Evolutionary conservation across 306 rosid species (phyloP).

Genomic region (Acacia crassicarpa): DNA sequence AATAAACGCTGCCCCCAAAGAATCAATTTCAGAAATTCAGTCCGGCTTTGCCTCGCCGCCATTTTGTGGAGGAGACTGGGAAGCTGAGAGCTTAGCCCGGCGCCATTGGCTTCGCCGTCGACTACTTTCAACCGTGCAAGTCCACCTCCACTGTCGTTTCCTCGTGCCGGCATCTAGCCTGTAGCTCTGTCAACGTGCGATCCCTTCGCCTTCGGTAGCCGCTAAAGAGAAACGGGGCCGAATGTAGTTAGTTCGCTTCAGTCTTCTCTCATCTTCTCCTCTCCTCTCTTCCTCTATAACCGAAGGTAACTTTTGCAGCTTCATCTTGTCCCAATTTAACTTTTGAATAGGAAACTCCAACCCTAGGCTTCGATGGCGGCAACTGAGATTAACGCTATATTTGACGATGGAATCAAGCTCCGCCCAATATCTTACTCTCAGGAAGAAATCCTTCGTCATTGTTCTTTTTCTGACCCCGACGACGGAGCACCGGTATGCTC

Average conservation of each 20-base stretch:
- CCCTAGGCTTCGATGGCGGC: background rate
- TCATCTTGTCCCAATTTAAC: background rate
- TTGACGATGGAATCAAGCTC: background rate
- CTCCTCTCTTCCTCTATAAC: background rate
- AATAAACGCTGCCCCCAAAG: too few relatives aligned
- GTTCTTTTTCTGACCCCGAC: background rate
- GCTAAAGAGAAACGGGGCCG: background rate
- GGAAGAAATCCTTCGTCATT: constrained; percentile 24
- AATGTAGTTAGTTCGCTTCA: background rate
- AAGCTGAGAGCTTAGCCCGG: too few relatives aligned
- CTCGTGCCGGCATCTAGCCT: too few relatives aligned
- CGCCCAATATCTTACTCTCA: constrained; percentile 32
- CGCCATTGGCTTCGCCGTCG: too few relatives aligned
- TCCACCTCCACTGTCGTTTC: too few relatives aligned
- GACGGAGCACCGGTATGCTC: background rate
- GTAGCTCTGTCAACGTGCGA: background rate
- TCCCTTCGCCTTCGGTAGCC: background rate
- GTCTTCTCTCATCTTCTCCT: background rate
- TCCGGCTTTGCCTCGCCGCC: too few relatives aligned
- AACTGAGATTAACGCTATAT: constrained; percentile 4
- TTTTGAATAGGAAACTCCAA: background rate
- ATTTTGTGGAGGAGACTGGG: too few relatives aligned
- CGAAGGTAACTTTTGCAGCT: background rate
- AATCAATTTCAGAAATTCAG: too few relatives aligned
- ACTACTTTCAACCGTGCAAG: too few relatives aligned